phyloP scores from a whole-genome alignment of 345 rosid genomes.

The Eucalyptus sp. region DNA sequence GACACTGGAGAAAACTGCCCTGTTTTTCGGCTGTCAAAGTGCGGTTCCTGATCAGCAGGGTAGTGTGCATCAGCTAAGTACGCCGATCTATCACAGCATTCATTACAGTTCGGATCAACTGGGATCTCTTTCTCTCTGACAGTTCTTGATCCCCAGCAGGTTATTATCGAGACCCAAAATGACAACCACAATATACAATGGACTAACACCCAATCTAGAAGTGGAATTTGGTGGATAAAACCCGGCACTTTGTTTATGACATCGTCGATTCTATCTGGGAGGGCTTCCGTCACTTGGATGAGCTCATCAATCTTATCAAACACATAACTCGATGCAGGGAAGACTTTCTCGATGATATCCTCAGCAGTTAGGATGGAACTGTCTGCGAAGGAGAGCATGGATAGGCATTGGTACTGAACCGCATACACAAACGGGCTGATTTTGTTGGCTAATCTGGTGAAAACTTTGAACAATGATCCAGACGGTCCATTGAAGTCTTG shows the following conservation, averaged over 20 bases:
- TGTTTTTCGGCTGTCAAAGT: neutral
- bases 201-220: slow-evolving; percentile 17
- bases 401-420: slow-evolving; percentile 15
- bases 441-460: slow-evolving; percentile 1
- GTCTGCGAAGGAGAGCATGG: slow-evolving; percentile 28
- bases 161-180: slow-evolving; percentile 4
- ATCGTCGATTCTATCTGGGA: slow-evolving; percentile 39
- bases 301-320: slow-evolving; percentile 34
- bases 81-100: slow-evolving; percentile 1
- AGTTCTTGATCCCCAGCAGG: slow-evolving; percentile 12
- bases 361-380: slow-evolving; percentile 30
- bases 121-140: slow-evolving; percentile 39
- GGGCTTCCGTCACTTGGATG: slow-evolving; percentile 15
- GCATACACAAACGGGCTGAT: slow-evolving; percentile 6
- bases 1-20: neutral
- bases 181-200: slow-evolving; percentile 26
- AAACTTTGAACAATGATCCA: slow-evolving; percentile 8
- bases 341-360: slow-evolving; percentile 18
- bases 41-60: neutral
- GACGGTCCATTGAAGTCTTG: slow-evolving; percentile 17
- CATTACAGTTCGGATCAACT: slow-evolving; percentile 17
- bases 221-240: slow-evolving; percentile 12
- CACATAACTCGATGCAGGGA: slow-evolving; percentile 31
- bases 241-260: slow-evolving; percentile 7
- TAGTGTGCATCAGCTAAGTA: neutral